phyloP scores from a whole-genome alignment of 306 rosid species.

The Coriaria nepalensis region DNA sequence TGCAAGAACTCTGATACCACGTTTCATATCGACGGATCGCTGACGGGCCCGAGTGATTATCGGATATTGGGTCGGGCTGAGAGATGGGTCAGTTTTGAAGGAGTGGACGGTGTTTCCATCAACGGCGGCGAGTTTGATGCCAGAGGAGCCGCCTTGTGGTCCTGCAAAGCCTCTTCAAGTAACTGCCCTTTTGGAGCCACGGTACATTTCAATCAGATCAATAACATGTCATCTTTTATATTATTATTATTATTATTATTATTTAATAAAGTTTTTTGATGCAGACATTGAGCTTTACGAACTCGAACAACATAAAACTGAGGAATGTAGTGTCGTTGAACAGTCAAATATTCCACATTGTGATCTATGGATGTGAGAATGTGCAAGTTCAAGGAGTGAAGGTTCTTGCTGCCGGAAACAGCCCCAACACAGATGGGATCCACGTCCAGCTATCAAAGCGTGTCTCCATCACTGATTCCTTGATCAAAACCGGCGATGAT shows the following conservation, averaged over 20 bases:
- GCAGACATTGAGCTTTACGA: conserved; percentile 17
- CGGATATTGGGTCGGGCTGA: background rate
- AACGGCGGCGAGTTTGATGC: conserved; percentile 5
- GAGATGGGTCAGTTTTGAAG: conserved; percentile 5
- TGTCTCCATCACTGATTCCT: conserved; percentile 15
- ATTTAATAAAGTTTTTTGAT: background rate
- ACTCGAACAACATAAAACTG: conserved; percentile 12
- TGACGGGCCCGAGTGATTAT: background rate
- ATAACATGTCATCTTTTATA: background rate
- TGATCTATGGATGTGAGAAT: conserved; percentile 19
- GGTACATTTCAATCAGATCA: background rate
- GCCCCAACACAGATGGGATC: conserved; percentile 31
- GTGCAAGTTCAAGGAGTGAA: conserved; percentile 15
- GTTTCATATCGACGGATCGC: conserved; percentile 7
- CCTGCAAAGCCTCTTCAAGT: background rate
- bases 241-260: background rate
- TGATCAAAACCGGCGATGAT: conserved; percentile 18
- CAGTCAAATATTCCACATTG: conserved; percentile 25
- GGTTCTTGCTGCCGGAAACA: conserved; percentile 6
- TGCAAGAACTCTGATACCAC: background rate
- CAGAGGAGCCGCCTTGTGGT: conserved; percentile 8
- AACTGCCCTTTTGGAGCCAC: conserved; percentile 6
- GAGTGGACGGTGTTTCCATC: background rate
- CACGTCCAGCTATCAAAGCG: conserved; percentile 16
- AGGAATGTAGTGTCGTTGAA: conserved; percentile 10